Conservation (phyloP, 1,139 yeast species). For the Hansenula anomala region DNA sequence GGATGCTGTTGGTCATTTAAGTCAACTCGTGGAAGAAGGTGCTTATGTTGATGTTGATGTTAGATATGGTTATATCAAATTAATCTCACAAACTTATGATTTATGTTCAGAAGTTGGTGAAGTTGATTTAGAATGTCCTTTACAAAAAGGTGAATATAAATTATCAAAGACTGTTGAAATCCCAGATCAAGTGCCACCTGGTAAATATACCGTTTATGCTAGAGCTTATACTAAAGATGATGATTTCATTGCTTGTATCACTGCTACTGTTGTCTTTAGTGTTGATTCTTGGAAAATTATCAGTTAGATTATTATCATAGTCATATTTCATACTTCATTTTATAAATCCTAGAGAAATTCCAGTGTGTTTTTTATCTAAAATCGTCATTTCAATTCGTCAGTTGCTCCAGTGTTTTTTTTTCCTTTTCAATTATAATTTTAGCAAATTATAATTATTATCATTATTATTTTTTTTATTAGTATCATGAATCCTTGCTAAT, state of each 20-base stretch:
- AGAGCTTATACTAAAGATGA: slow-evolving; percentile 86
- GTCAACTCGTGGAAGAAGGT: slow-evolving; percentile 62
- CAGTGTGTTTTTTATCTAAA: too few species aligned
- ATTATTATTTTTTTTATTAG: too few species aligned
- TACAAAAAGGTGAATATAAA: slow-evolving; percentile 60
- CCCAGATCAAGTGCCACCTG: slow-evolving; percentile 95
- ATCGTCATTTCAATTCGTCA: too few species aligned
- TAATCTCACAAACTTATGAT: slow-evolving; percentile 82
- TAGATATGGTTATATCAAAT: slow-evolving; percentile 82
- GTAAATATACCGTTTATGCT: slow-evolving; percentile 79
- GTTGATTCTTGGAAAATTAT: slow-evolving; percentile 22
- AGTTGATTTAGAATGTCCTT: slow-evolving; percentile 80
- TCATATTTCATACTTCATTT: slow-evolving; percentile 1
- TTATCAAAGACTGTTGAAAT: slow-evolving; percentile 71
- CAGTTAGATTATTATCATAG: slow-evolving; percentile 4
- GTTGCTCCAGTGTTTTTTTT: too few species aligned
- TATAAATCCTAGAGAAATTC: too few species aligned
- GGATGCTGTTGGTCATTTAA: slow-evolving; percentile 62
- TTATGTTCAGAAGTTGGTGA: slow-evolving; percentile 82
- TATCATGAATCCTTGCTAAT: not conserved
- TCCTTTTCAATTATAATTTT: slow-evolving; percentile 1
- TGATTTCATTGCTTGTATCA: slow-evolving; percentile 75
- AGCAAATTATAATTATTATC: too few species aligned
- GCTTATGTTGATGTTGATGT: slow-evolving; percentile 94
- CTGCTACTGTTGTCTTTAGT: slow-evolving; percentile 71